Evolutionary conservation across 495 filamentous ascomycete species (phyloP).

Genomic region (Tuber indicum): DNA sequence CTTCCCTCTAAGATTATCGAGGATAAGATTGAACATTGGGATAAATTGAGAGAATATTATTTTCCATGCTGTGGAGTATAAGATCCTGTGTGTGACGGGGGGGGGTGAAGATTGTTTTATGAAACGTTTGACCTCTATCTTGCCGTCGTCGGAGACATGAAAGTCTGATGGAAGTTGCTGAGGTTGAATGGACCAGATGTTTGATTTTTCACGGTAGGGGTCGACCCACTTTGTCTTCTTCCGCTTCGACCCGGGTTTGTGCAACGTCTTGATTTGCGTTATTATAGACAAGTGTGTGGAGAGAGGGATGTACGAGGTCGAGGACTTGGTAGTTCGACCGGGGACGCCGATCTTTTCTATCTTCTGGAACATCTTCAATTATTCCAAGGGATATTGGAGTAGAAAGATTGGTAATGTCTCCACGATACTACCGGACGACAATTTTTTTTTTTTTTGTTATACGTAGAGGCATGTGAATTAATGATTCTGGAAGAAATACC

Average conservation of each 20-base stretch:
- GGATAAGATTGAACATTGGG: constrained; percentile 50
- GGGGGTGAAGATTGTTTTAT: constrained; percentile 61
- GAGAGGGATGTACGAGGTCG: constrained; percentile 57
- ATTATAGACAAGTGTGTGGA: constrained; percentile 56
- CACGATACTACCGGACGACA: not conserved
- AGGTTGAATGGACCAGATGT: constrained; percentile 43
- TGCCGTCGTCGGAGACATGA: constrained; percentile 44
- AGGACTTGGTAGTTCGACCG: constrained; percentile 52
- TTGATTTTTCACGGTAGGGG: not conserved
- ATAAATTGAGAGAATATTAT: constrained; percentile 47
- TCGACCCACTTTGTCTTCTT: not conserved
- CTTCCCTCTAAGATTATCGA: constrained; percentile 8
- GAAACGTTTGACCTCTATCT: constrained; percentile 61
- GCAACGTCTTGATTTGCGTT: constrained; percentile 35
- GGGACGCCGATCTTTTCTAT: constrained; percentile 56
- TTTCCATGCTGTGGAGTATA: constrained; percentile 52
- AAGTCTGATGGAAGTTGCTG: constrained; percentile 60
- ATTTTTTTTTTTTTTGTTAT: not conserved
- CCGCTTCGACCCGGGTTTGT: not conserved
- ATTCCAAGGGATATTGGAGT: constrained; percentile 11
- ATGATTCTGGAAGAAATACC: not conserved
- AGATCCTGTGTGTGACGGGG: constrained; percentile 45
- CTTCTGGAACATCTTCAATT: constrained; percentile 48
- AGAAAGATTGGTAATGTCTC: not conserved
- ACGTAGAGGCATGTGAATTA: not conserved